These are phyloP conservation scores for Syzygium aqueum DNA, from an alignment of 345 rosid species.

Conservation along the genomic window DNA sequence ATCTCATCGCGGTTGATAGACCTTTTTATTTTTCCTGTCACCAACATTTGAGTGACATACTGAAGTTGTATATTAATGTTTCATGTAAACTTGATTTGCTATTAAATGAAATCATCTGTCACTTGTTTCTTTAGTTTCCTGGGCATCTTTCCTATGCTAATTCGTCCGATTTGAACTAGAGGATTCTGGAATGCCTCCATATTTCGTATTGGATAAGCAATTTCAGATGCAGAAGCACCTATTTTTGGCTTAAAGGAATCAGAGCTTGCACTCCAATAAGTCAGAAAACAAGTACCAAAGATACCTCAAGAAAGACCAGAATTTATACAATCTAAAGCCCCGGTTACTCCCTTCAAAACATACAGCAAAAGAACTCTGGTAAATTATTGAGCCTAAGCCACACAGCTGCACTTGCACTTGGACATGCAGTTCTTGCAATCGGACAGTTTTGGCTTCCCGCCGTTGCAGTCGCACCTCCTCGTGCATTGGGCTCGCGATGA, in stretches of 20 bases:
- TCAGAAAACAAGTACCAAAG: not conserved
- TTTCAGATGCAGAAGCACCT: not conserved
- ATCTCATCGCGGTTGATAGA: not conserved
- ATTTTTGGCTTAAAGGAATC: not conserved
- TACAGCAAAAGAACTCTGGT: not conserved
- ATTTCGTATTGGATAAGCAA: not conserved
- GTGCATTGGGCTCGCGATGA: constrained; percentile 26
- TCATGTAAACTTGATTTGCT: not conserved
- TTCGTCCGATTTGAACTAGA: not conserved
- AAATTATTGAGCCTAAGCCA: not conserved
- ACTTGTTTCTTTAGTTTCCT: not conserved
- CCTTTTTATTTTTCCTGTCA: not conserved
- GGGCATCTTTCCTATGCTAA: not conserved
- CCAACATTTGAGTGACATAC: not conserved
- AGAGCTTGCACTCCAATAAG: not conserved
- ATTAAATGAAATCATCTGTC: not conserved
- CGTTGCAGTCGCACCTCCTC: constrained; percentile 42
- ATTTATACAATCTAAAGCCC: not conserved
- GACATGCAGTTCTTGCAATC: constrained; percentile 66
- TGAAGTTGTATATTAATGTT: not conserved
- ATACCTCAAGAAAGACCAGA: not conserved
- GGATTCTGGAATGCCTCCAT: not conserved
- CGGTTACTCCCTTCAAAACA: not conserved
- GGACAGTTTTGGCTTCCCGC: constrained; percentile 32
- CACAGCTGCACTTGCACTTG: constrained; percentile 64